Percentiles rank a stretch among this genome's conserved stretches.
Conservation (phyloP, 2,329 filamentous ascomycete genomes). For the Aaosphaeria pasadenensis region DNA sequence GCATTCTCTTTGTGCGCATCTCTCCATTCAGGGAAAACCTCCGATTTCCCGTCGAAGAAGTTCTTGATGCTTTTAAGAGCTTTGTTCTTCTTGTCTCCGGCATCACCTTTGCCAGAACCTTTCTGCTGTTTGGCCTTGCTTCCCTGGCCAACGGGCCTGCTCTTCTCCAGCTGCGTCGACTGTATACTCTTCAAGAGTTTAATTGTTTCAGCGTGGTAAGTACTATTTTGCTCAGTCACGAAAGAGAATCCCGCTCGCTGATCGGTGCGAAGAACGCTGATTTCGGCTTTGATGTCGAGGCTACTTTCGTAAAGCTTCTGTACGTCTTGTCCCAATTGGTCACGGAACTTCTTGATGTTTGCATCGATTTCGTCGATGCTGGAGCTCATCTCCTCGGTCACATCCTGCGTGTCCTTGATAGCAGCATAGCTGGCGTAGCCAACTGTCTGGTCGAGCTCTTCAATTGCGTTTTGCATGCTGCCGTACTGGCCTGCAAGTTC, state of each 20-base stretch:
- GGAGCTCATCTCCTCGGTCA: background rate
- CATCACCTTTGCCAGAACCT: slow-evolving; percentile 7
- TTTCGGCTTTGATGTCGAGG: slow-evolving; percentile 1
- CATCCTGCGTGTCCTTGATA: slow-evolving; percentile 4
- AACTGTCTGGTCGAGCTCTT: slow-evolving; percentile 10
- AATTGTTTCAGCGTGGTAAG: background rate
- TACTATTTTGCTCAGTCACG: background rate
- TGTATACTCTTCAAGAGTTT: slow-evolving; percentile 1
- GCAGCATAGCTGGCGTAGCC: slow-evolving; percentile 6
- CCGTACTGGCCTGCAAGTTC: slow-evolving; percentile 8
- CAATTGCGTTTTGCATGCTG: slow-evolving; percentile 8
- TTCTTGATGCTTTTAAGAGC: slow-evolving; percentile 9
- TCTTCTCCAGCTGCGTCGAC: background rate
- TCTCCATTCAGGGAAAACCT: slow-evolving; percentile 9
- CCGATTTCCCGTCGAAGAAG: slow-evolving; percentile 14
- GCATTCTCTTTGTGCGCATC: slow-evolving; percentile 3
- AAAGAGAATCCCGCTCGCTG: background rate
- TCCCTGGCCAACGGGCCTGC: background rate
- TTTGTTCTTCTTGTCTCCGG: slow-evolving; percentile 7
- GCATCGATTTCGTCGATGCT: slow-evolving; percentile 4
- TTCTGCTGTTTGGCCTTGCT: slow-evolving; percentile 6
- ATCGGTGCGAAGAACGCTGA: background rate
- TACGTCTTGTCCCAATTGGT: background rate
- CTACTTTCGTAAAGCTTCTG: slow-evolving; percentile 3
- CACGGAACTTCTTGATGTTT: slow-evolving; percentile 4